phyloP scores from a whole-genome alignment of 306 rosid species.

The Prinsepia uniflora region DNA sequence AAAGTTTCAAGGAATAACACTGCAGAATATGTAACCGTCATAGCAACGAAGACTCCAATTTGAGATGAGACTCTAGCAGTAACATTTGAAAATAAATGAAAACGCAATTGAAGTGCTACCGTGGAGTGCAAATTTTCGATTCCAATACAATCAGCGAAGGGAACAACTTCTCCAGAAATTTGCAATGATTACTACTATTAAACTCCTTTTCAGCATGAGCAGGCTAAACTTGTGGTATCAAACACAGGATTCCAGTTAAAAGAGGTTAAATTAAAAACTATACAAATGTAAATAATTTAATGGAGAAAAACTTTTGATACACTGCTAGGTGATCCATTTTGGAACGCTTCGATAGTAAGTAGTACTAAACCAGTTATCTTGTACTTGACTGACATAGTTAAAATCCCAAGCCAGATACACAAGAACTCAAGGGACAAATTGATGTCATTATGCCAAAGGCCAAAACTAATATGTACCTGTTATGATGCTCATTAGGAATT shows the following conservation, averaged over 20 bases:
- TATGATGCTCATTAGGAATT: conserved; percentile 94
- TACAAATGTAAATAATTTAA: background rate
- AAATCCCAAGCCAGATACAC: background rate
- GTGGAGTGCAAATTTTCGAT: background rate
- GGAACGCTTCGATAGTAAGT: background rate
- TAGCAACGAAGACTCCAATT: background rate
- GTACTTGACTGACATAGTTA: background rate
- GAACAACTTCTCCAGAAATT: background rate
- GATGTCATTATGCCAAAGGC: conserved; percentile 2
- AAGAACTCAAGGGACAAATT: background rate
- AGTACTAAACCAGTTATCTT: background rate
- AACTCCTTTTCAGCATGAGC: background rate
- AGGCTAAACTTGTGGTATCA: background rate
- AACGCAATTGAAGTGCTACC: background rate
- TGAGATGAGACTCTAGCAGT: background rate
- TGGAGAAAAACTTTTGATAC: background rate
- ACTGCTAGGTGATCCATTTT: background rate
- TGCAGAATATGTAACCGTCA: background rate
- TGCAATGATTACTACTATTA: background rate
- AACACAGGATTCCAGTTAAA: background rate
- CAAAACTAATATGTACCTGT: conserved; percentile 48
- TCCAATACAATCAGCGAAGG: background rate
- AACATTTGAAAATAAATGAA: background rate
- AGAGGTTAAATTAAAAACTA: too few species aligned
- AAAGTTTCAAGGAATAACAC: background rate